phyloP scores from a whole-genome alignment of 306 rosid species.

The Neltuma alba region DNA sequence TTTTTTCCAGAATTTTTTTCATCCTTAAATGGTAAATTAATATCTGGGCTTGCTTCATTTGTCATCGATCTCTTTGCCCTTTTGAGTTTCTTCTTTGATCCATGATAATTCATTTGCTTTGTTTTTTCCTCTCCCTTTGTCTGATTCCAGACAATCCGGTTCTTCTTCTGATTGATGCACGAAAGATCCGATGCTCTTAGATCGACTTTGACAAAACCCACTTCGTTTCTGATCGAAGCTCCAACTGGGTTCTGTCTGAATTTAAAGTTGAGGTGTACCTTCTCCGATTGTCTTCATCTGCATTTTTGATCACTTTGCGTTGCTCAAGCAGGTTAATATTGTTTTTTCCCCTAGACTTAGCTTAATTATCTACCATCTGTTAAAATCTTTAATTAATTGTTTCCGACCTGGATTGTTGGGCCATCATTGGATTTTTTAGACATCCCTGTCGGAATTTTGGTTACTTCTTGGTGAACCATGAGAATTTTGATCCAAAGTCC shows the following conservation, averaged over 20 bases:
- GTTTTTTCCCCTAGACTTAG: constrained; percentile 14
- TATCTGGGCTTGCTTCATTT: constrained; percentile 32
- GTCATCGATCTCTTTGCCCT: constrained; percentile 41
- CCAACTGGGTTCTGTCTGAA: constrained; percentile 74
- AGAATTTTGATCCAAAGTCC: constrained; percentile 37
- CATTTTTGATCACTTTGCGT: constrained; percentile 60
- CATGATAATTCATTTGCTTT: constrained; percentile 27
- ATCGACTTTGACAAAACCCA: constrained; percentile 68
- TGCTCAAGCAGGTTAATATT: constrained; percentile 34
- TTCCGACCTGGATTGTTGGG: constrained; percentile 34
- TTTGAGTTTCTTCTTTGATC: constrained; percentile 56
- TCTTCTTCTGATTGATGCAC: constrained; percentile 56
- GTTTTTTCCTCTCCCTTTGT: constrained; percentile 29
- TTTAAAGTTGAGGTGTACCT: constrained; percentile 60
- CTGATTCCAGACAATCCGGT: constrained; percentile 44
- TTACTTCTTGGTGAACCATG: constrained; percentile 29
- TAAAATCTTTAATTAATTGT: constrained; percentile 40
- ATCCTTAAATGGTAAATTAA: constrained; percentile 54
- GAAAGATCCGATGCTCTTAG: constrained; percentile 79
- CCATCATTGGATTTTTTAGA: constrained; percentile 38
- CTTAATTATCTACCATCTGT: constrained; percentile 22
- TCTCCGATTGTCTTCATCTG: constrained; percentile 45
- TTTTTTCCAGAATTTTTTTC: constrained; percentile 41
- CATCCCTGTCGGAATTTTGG: constrained; percentile 32
- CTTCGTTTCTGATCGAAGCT: constrained; percentile 61